Evolutionary conservation across 345 rosid species (phyloP), one percentile per base, ranked within the genome.

Genomic region (Passiflora organensis): DNA sequence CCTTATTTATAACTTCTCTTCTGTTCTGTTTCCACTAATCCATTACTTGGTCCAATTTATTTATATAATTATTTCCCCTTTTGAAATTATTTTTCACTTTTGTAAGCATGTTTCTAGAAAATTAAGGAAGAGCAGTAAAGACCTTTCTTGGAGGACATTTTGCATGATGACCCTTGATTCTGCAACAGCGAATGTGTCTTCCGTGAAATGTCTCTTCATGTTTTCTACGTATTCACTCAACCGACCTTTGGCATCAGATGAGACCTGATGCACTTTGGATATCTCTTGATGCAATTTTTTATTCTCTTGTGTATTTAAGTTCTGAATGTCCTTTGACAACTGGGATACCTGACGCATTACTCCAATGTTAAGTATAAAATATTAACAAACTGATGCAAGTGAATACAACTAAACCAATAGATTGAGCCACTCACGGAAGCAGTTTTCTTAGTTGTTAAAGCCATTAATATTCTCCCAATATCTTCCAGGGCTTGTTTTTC

Each of bases 401-500:
- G 13, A 45, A 34, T 10, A 22, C 43, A 36, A 32, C 25, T 15
- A 18, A 23, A 39, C 13, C n/a, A n/a, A n/a, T n/a, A n/a, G n/a
- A 37, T 23, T 23, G 6, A 24, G 3, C 11, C 0, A 64, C 81
- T 69, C 24, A 91, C 98, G 82, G 78, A 69, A 43, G 79, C 75
- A 60, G 81, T 69, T 81, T 73, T 85, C 68, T 74, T 82, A 24
- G 80, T 75, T 53, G 87, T 84, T 78, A 88, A 69, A 61, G 68
- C 70, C 36, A 75, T 68, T 63, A 88, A 73, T 76, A 88, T 85
- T 53, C 57, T 41, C 12, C 87, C 64, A 62, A 91, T 83, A 51
- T 81, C 80, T 64, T 73, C 60, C 68, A 88, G 50, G 23, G 96
- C 93, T 66, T 70, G 82, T 52, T 82, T 75, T 73, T 88, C 85